Percentiles rank a stretch among this genome's conserved stretches.
Conservation (phyloP, 2,329 filamentous ascomycete species). For the Ceratocystis lukuohia region DNA sequence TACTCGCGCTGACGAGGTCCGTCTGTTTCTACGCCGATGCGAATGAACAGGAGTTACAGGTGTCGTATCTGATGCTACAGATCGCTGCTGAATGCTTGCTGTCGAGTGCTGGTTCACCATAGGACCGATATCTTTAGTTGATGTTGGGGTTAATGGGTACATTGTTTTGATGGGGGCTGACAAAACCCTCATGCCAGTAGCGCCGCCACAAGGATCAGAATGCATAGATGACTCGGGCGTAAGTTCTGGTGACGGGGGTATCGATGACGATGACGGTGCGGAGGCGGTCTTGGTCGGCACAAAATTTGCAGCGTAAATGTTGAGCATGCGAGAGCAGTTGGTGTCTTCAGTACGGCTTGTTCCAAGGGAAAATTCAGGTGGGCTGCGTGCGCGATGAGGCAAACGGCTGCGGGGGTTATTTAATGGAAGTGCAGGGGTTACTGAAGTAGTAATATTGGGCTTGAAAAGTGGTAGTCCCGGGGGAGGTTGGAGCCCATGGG, state of each 20-base stretch:
- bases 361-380: background rate
- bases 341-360: background rate
- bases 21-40: background rate
- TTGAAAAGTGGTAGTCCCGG: background rate
- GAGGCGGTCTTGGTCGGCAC: background rate
- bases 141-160: background rate
- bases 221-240: background rate
- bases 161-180: background rate
- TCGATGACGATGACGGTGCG: conserved; percentile 3
- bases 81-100: background rate
- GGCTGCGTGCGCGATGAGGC: background rate
- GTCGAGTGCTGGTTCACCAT: background rate
- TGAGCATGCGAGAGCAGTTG: background rate
- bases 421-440: background rate
- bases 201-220: background rate
- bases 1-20: background rate
- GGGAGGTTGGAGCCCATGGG: background rate
- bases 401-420: background rate
- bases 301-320: conserved; percentile 7
- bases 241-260: background rate
- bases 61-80: background rate
- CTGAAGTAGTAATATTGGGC: background rate
- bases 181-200: background rate
- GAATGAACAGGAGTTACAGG: background rate
- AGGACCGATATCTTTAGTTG: background rate